Conservation (phyloP, 345 rosid species). For the Eucalyptus dawsonii region DNA sequence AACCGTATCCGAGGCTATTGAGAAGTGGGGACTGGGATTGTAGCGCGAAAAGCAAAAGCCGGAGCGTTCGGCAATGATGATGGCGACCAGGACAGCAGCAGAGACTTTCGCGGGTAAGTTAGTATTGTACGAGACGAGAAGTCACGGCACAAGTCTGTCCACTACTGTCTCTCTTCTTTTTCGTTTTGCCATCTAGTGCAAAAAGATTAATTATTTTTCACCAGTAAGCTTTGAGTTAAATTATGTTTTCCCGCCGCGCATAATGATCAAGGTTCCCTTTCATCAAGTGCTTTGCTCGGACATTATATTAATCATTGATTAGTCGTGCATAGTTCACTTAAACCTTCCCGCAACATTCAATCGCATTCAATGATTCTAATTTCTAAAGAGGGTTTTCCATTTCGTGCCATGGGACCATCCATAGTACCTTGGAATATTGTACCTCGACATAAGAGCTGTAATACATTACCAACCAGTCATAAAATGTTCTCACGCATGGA, state of each 20-base stretch:
- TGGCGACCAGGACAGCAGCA: neutral
- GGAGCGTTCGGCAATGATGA: neutral
- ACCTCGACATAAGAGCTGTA: neutral
- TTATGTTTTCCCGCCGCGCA: neutral
- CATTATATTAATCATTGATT: neutral
- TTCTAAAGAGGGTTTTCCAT: neutral
- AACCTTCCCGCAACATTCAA: neutral
- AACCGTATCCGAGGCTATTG: neutral
- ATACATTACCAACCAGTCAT: neutral
- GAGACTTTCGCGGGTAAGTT: neutral
- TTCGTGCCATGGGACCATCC: neutral
- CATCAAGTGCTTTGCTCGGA: neutral
- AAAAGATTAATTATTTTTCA: neutral
- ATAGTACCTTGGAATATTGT: neutral
- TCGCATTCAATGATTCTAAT: neutral
- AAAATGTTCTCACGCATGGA: neutral
- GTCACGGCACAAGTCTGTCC: neutral
- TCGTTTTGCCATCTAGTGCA: neutral
- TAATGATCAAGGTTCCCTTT: neutral
- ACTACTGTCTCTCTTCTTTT: neutral
- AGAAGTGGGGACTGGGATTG: neutral
- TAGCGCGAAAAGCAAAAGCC: neutral
- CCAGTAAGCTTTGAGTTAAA: neutral
- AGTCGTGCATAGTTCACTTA: neutral
- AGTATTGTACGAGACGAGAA: neutral